Evolutionary conservation across 306 rosid species (phyloP), one percentile per base, ranked within the genome.

Genomic region (Calophaca sinica): DNA sequence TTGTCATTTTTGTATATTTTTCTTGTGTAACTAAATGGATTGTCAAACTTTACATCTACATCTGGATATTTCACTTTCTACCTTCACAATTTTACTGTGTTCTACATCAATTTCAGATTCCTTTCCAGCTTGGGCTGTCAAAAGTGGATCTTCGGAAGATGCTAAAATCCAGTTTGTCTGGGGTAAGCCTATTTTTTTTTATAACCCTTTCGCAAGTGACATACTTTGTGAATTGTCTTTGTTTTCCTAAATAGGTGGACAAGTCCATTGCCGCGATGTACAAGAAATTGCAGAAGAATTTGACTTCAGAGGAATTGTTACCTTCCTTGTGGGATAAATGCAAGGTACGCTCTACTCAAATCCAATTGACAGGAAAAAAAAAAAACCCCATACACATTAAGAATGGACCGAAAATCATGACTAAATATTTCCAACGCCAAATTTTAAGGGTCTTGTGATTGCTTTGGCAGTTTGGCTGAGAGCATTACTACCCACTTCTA

Each of bases 291-390:
- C 99, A 94, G 83, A 94, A 94, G 86, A 92, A 94, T 75, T 83
- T 94, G 89, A 94, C 97, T 15, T 88, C 93, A 6, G 99, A 94
- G 87, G 96, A 94, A 83, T 82, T 94, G n/a, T 74, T 94, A 73
- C 99, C 99, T 75, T 92, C 99, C 64, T 81, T 94, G 67, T 94
- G 99, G 99, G 96, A 94, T 52, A 94, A 92, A 78, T 94, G 99
- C 97, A 94, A 94, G 97, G 99, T 92, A 84, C 28, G 77, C 59
- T n/a, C 26, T 41, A 32, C 72, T 12, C 59, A 61, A 53, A 53
- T 62, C 70, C 50, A 45, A 11, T 60, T 42, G 33, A 14, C 59
- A 46, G n/a, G 49, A 45, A 64, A 7, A 9, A 15, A 57, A 45
- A 64, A 7, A 9, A 15, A 45, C 38, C 62, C 33, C 31, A 50